These are phyloP conservation scores for Spathaspora hagerdaliae DNA, from an alignment of 805 yeast genomes.

Conservation along the genomic window DNA sequence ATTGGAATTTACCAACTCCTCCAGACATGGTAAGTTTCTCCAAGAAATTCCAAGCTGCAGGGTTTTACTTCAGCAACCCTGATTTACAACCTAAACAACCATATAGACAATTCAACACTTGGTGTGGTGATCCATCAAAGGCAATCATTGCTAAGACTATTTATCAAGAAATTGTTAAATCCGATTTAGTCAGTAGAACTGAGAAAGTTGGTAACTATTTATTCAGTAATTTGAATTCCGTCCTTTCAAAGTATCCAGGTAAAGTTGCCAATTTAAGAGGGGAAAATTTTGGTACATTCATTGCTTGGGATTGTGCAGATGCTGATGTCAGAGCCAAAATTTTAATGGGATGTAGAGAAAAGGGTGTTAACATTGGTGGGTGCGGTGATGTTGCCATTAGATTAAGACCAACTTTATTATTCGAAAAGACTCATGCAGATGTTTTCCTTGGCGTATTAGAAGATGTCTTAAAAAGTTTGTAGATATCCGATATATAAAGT, in stretches of 20 bases:
- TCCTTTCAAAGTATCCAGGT: constrained; percentile 39
- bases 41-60: constrained; percentile 71
- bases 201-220: constrained; percentile 53
- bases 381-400: constrained; percentile 58
- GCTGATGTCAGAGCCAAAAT: constrained; percentile 44
- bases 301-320: constrained; percentile 57
- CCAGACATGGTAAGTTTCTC: constrained; percentile 71
- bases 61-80: constrained; percentile 61
- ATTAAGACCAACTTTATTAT: constrained; percentile 62
- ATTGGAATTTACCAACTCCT: constrained; percentile 56
- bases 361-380: constrained; percentile 66
- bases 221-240: constrained; percentile 35
- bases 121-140: constrained; percentile 76
- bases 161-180: constrained; percentile 48
- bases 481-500: background rate
- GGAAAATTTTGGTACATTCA: constrained; percentile 58
- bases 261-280: constrained; percentile 54
- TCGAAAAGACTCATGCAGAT: constrained; percentile 60
- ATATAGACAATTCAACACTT: constrained; percentile 71
- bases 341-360: constrained; percentile 40
- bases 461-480: constrained; percentile 15
- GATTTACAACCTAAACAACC: constrained; percentile 56
- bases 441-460: constrained; percentile 45
- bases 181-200: constrained; percentile 47
- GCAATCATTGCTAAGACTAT: constrained; percentile 61